These are phyloP conservation scores for Moesziomyces antarcticus DNA, from an alignment of 1,284 basidiomycete genomes.

Conservation along the genomic window DNA sequence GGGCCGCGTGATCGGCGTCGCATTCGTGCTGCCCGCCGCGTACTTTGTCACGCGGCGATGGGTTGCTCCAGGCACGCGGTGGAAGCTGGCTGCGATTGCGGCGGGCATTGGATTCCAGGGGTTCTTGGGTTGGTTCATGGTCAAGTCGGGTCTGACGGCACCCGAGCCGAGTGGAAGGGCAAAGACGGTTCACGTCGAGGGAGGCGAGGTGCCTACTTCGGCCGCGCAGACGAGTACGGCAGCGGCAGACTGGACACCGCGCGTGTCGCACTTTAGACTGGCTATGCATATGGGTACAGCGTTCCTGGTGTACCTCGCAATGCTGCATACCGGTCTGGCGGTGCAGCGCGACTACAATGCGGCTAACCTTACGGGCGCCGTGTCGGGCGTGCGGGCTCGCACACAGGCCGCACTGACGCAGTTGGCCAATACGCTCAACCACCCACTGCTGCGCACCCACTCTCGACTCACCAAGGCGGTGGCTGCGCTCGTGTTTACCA, in stretches of 20 bases:
- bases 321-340: slow-evolving; percentile 84
- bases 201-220: slow-evolving; percentile 10
- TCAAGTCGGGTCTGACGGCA: slow-evolving; percentile 85
- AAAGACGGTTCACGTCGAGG: slow-evolving; percentile 15
- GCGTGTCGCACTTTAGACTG: slow-evolving; percentile 95
- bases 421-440: slow-evolving; percentile 48
- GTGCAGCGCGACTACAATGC: slow-evolving; percentile 81
- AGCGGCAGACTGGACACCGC: slow-evolving; percentile 70
- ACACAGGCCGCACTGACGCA: slow-evolving; percentile 2
- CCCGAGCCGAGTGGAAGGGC: slow-evolving; percentile 33
- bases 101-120: slow-evolving; percentile 89
- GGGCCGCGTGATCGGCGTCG: slow-evolving; percentile 85
- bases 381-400: slow-evolving; percentile 33
- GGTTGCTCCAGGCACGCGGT: slow-evolving; percentile 70
- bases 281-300: slow-evolving; percentile 93
- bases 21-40: slow-evolving; percentile 66
- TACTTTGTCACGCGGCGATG: slow-evolving; percentile 45
- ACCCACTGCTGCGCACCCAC: slow-evolving; percentile 46
- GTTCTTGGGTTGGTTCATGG: slow-evolving; percentile 98
- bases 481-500: slow-evolving; percentile 69
- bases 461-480: slow-evolving; percentile 46
- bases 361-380: slow-evolving; percentile 69
- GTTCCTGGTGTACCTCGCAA: slow-evolving; percentile 87
- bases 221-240: slow-evolving; percentile 22
- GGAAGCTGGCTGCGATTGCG: slow-evolving; percentile 78